Evolutionary conservation across 495 filamentous ascomycete genomes (phyloP).

Genomic region (Tetracladium setigerum): DNA sequence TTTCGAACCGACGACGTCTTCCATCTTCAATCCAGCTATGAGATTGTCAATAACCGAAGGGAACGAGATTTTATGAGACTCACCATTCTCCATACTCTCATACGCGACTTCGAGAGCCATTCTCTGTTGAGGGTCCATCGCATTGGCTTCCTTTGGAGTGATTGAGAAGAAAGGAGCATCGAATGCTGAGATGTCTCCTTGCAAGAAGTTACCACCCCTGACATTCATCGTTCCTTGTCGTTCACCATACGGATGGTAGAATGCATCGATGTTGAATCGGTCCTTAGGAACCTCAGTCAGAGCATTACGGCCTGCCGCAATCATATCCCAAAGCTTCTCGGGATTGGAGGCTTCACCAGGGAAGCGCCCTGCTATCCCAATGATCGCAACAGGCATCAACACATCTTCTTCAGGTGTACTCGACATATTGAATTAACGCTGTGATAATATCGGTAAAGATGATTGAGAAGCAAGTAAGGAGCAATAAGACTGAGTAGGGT

Average conservation of each 20-base stretch:
- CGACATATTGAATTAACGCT: no score
- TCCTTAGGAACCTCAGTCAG: conserved; percentile 36
- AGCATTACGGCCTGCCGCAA: conserved; percentile 29
- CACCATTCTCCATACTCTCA: conserved; percentile 41
- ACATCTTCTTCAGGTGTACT: no score
- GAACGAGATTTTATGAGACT: no score
- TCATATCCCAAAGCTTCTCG: conserved; percentile 38
- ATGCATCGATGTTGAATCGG: conserved; percentile 33
- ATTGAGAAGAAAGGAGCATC: conserved; percentile 56
- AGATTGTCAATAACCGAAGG: no score
- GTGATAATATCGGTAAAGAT: no score
- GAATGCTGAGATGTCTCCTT: conserved; percentile 43
- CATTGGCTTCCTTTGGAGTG: conserved; percentile 43
- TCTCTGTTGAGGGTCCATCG: conserved; percentile 52
- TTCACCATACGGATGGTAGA: conserved; percentile 31
- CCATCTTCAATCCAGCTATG: conserved; percentile 38
- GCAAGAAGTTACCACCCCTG: conserved; percentile 36
- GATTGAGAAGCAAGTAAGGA: no score
- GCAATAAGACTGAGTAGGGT: no score
- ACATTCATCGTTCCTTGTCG: neutral
- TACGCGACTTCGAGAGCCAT: conserved; percentile 48
- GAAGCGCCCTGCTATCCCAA: conserved; percentile 33
- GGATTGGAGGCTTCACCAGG: conserved; percentile 34
- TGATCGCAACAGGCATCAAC: conserved; percentile 35
- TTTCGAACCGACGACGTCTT: conserved; percentile 19